These are phyloP conservation scores for Nakazawaea ishiwadae DNA, from an alignment of 805 yeast genomes.

Conservation along the genomic window DNA sequence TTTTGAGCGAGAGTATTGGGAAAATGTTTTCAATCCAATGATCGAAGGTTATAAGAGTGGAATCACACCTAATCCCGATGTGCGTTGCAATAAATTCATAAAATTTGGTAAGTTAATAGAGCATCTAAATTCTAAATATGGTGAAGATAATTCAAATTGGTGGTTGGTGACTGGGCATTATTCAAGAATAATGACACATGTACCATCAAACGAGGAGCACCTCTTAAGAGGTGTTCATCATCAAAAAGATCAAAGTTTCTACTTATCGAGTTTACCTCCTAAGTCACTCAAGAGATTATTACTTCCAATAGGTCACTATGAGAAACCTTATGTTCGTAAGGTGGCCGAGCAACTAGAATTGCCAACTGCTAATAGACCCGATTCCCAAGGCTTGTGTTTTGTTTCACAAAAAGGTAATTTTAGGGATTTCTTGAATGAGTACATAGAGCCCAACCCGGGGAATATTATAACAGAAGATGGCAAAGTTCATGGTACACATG, in stretches of 20 bases:
- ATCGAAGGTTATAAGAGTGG: constrained; percentile 66
- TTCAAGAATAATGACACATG: constrained; percentile 43
- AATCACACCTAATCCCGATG: constrained; percentile 91
- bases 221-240: constrained; percentile 54
- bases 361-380: constrained; percentile 74
- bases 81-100: constrained; percentile 77
- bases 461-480: constrained; percentile 76
- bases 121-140: constrained; percentile 39
- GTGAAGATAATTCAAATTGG: constrained; percentile 37
- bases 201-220: constrained; percentile 30
- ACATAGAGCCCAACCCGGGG: constrained; percentile 70
- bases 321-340: constrained; percentile 69
- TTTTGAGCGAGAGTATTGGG: constrained; percentile 92
- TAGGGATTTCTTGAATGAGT: constrained; percentile 68
- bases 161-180: constrained; percentile 93
- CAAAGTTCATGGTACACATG: constrained; percentile 71
- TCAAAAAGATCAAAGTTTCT: constrained; percentile 87
- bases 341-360: constrained; percentile 53
- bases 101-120: constrained; percentile 80
- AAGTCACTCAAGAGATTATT: constrained; percentile 43
- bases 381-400: constrained; percentile 93
- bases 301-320: constrained; percentile 77
- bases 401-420: constrained; percentile 63
- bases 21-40: constrained; percentile 91
- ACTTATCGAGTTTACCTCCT: constrained; percentile 63